Evolutionary conservation across 2,329 filamentous ascomycete genomes (phyloP).

Genomic region (Exophiala lecanii-corni): DNA sequence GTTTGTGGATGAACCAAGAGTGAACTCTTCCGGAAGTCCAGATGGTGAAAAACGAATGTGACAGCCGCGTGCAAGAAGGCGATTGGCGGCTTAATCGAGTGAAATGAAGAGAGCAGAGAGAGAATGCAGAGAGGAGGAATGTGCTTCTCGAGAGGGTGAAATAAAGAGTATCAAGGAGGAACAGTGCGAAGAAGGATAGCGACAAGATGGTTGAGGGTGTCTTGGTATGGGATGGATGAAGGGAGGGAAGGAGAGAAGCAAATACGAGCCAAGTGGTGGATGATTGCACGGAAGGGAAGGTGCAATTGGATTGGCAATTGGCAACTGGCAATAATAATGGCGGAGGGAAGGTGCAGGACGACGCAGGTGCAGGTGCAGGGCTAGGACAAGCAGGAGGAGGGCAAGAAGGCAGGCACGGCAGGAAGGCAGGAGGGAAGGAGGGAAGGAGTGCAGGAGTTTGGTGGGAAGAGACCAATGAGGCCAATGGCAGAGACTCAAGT

Average conservation of each 20-base stretch:
- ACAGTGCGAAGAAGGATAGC: slow-evolving; percentile 6
- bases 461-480: not conserved
- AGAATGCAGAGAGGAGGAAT: slow-evolving; percentile 9
- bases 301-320: no score
- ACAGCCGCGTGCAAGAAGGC: slow-evolving; percentile 14
- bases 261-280: not conserved
- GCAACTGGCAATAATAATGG: no score
- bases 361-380: not conserved
- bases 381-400: no score
- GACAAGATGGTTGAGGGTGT: slow-evolving; percentile 9
- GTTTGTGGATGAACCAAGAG: not conserved
- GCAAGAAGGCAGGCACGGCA: no score
- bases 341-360: not conserved
- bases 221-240: slow-evolving; percentile 3
- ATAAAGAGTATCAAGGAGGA: slow-evolving; percentile 8
- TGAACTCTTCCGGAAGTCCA: slow-evolving; percentile 1
- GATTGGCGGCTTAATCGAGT: slow-evolving; percentile 3
- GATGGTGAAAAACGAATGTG: slow-evolving; percentile 23
- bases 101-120: slow-evolving; percentile 3
- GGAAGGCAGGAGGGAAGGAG: no score
- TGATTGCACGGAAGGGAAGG: not conserved
- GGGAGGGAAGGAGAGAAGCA: slow-evolving; percentile 14
- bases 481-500: not conserved
- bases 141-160: not conserved
- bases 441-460: not conserved